Conservation (phyloP, 140 eudicot species). For the Anethum foeniculum region DNA sequence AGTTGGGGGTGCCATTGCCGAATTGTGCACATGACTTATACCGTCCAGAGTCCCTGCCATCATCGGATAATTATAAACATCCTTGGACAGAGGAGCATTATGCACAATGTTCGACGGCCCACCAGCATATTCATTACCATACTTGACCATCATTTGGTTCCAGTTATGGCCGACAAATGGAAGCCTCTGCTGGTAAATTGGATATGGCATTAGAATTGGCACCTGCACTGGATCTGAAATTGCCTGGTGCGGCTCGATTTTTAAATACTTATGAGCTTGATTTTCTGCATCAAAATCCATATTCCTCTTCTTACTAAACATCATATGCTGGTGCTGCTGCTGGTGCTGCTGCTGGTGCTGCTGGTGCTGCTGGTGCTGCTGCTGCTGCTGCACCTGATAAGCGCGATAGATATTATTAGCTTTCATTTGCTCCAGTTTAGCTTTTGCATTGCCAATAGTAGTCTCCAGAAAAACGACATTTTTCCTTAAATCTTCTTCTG, state of each 20-base stretch:
- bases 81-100: not conserved
- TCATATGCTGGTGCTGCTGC: not conserved
- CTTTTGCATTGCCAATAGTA: slow-evolving; percentile 6
- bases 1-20: not conserved
- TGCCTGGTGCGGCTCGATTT: not conserved
- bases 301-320: not conserved
- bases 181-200: not conserved
- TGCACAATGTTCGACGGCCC: not conserved
- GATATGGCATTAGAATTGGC: not conserved
- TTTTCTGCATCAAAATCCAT: not conserved
- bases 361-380: too few species aligned
- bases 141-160: not conserved
- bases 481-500: not conserved
- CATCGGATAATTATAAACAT: not conserved
- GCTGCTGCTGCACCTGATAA: not conserved
- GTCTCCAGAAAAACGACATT: not conserved
- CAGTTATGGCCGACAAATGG: not conserved
- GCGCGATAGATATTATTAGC: not conserved
- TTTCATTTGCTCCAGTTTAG: slow-evolving; percentile 7
- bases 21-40: not conserved
- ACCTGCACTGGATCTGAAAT: not conserved
- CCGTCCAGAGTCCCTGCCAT: not conserved
- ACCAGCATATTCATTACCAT: not conserved
- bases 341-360: too few species aligned
- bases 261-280: not conserved